Percentiles rank a stretch among this genome's conserved stretches.
phyloP scores from a whole-genome alignment of 2,329 filamentous ascomycete species.

The Apiospora pterosperma region DNA sequence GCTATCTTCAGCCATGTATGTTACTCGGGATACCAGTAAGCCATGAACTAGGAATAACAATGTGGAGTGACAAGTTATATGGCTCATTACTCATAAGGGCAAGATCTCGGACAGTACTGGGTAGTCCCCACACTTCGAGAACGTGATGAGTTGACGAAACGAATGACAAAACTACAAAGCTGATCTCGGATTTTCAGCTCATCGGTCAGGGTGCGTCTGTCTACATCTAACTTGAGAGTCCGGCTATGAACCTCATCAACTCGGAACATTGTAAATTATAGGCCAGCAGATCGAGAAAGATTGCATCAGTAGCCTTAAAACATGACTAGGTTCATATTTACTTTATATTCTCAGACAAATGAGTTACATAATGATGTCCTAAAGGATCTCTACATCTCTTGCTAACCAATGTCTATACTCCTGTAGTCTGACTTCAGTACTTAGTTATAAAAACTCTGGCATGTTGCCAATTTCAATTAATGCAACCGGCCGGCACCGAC shows the following conservation, averaged over 20 bases:
- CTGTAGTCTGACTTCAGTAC: too few species aligned
- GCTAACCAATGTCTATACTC: too few species aligned
- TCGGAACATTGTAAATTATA: not conserved
- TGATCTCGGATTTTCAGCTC: not conserved
- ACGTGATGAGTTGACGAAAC: not conserved
- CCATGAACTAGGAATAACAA: not conserved
- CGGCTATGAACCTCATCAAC: not conserved
- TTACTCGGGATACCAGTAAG: not conserved
- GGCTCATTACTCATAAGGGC: not conserved
- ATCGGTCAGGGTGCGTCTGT: not conserved
- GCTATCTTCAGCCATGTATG: not conserved
- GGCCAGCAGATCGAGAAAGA: not conserved
- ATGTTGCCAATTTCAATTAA: too few species aligned
- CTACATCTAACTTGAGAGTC: not conserved
- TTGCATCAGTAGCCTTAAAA: too few species aligned
- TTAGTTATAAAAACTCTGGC: too few species aligned
- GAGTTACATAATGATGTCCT: too few species aligned
- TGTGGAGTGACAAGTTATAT: not conserved
- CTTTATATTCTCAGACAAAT: too few species aligned
- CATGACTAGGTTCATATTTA: too few species aligned
- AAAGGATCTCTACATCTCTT: too few species aligned
- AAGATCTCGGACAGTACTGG: not conserved
- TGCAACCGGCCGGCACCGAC: too few species aligned
- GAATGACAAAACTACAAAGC: not conserved
- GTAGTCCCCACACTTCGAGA: not conserved